Evolutionary conservation across 1,284 basidiomycete genomes (phyloP), one percentile per base, ranked within the genome.

Genomic region (Fomitopsis pinicola): DNA sequence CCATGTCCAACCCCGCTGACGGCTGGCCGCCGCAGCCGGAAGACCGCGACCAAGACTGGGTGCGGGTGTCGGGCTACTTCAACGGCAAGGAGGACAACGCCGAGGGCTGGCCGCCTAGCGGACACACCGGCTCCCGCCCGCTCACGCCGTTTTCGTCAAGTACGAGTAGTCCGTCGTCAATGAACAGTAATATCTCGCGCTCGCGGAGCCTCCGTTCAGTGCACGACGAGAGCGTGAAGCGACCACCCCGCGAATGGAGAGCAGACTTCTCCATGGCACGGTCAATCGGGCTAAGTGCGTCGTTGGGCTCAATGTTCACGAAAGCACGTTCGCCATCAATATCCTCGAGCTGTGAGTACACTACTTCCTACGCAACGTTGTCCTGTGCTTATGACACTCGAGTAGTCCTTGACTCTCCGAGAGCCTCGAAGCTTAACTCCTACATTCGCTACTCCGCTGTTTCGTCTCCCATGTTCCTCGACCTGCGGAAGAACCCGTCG

Each of bases 191-290:
- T n/a, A 48, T 71, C 42, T 66, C 66, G 17, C 64, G 67, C 28
- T 64, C 66, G 53, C 53, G 66, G 26, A 69, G 69, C 12, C 19
- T 66, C 46, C 63, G 60, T 2, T 65, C 68, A 5, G 59, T 64
- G 10, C 64, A 65, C 17, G 61, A 61, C 8, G 71, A 70, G 59
- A 61, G 59, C 17, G 40, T 62, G 22, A 73, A 70, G 62, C 64
- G 70, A 28, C 71, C 73, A 10, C 75, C 75, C 2, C 68, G 73
- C 15, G 71, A 74, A 46, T 76, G 75, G 75, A 63, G 75, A 50
- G 59, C 73, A 0, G 74, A 75, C 61, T 76, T 76, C 66, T 70
- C 66, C 56, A 71, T 75, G 71, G 66, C 66, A 8, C 66, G 68
- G 26, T 62, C 67, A 8, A 36, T 72, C 4, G 66, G 65, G 6